Evolutionary conservation across 2,329 filamentous ascomycete species (phyloP).

Genomic region (Clonostachys solani): DNA sequence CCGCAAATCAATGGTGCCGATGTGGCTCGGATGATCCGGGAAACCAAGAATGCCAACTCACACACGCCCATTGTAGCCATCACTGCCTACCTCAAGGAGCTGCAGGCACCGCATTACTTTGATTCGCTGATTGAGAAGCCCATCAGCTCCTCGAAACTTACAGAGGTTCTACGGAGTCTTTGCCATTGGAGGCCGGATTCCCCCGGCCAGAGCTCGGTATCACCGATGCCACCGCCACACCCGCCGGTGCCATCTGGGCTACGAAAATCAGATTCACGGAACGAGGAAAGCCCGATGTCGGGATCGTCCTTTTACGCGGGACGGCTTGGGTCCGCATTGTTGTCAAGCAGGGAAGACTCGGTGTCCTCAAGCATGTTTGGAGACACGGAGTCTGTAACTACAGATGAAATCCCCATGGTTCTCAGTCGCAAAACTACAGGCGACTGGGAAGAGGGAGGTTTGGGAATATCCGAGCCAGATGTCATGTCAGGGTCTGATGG

Average conservation of each 20-base stretch:
- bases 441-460: constrained; percentile 74
- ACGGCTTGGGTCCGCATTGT: constrained; percentile 70
- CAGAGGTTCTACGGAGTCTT: constrained; percentile 78
- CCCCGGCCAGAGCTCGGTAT: constrained; percentile 29
- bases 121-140: constrained; percentile 95
- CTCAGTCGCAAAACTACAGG: constrained; percentile 69
- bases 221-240: constrained; percentile 11
- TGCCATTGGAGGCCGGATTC: constrained; percentile 89
- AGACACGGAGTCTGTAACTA: constrained; percentile 73
- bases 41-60: constrained; percentile 92
- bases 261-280: constrained; percentile 57
- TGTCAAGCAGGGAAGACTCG: constrained; percentile 82
- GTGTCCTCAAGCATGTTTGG: constrained; percentile 85
- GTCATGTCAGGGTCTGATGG: constrained; percentile 11
- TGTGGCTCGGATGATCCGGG: constrained; percentile 94
- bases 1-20: constrained; percentile 94
- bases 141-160: constrained; percentile 86
- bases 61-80: constrained; percentile 95
- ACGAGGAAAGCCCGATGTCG: constrained; percentile 81
- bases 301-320: constrained; percentile 68
- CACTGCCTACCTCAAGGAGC: constrained; percentile 95
- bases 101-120: constrained; percentile 93
- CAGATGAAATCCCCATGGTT: constrained; percentile 74
- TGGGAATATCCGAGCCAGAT: constrained; percentile 72
- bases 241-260: constrained; percentile 52